Evolutionary conservation across 2,329 filamentous ascomycete genomes (phyloP).

Genomic region (Fonsecaea multimorphosa): DNA sequence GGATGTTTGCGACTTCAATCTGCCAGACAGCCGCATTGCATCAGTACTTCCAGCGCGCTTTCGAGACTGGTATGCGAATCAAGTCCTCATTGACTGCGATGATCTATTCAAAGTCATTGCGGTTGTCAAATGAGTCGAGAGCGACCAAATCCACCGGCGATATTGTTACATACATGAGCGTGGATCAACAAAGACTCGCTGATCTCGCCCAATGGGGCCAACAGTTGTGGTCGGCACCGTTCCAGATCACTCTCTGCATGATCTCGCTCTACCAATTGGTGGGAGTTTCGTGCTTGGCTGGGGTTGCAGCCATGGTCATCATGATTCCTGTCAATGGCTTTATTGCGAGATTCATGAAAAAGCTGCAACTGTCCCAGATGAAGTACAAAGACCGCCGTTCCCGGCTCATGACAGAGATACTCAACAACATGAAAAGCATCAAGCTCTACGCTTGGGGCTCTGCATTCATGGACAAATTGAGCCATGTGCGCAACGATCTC

Average conservation of each 20-base stretch:
- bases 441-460: slow-evolving; percentile 98
- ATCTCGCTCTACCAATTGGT: slow-evolving; percentile 93
- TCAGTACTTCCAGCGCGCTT: slow-evolving; percentile 95
- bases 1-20: slow-evolving; percentile 88
- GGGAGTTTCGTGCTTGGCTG: slow-evolving; percentile 92
- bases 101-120: slow-evolving; percentile 91
- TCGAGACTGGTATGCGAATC: slow-evolving; percentile 95
- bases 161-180: slow-evolving; percentile 99
- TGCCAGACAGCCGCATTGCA: slow-evolving; percentile 89
- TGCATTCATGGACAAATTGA: slow-evolving; percentile 97
- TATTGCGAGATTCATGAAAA: slow-evolving; percentile 92
- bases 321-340: slow-evolving; percentile 97
- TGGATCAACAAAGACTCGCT: slow-evolving; percentile 92
- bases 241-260: slow-evolving; percentile 97
- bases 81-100: slow-evolving; percentile 87
- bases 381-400: slow-evolving; percentile 97
- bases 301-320: slow-evolving; percentile 90
- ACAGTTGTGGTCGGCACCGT: slow-evolving; percentile 94
- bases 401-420: slow-evolving; percentile 91
- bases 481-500: slow-evolving; percentile 91
- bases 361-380: slow-evolving; percentile 94
- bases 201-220: slow-evolving; percentile 95
- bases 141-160: slow-evolving; percentile 90
- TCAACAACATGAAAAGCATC: slow-evolving; percentile 99
- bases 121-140: slow-evolving; percentile 89